These are phyloP conservation scores for Atkinsonella texensis DNA, from an alignment of 2,329 filamentous ascomycete genomes.

Conservation along the genomic window DNA sequence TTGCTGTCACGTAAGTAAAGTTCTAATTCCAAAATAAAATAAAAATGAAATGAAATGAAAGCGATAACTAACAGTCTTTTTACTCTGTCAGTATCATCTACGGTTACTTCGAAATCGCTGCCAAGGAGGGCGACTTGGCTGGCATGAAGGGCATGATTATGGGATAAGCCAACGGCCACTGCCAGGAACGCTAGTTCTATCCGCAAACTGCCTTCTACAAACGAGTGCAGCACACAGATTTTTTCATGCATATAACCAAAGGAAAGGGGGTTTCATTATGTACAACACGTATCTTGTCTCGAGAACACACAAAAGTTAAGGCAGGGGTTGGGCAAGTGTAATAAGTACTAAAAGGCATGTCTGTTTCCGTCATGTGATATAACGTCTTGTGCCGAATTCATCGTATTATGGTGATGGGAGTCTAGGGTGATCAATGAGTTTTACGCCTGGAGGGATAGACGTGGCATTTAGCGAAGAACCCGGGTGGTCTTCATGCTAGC, in stretches of 20 bases:
- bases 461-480: not conserved
- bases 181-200: not conserved
- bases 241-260: not conserved
- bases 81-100: conserved; percentile 73
- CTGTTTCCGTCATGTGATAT: not conserved
- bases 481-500: too few relatives aligned
- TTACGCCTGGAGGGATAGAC: not conserved
- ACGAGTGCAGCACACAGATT: not conserved
- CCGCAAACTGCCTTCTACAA: not conserved
- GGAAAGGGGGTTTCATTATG: not conserved
- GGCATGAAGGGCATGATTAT: conserved; percentile 67
- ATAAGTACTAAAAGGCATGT: not conserved
- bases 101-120: conserved; percentile 97
- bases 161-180: conserved; percentile 34
- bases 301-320: not conserved
- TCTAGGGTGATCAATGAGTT: not conserved
- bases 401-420: not conserved
- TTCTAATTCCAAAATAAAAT: not conserved
- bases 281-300: conserved; percentile 6
- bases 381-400: not conserved
- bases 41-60: too few relatives aligned
- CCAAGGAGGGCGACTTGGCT: conserved; percentile 91
- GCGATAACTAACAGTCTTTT: not conserved
- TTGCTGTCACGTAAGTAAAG: conserved; percentile 89
- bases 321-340: not conserved